Percentiles rank a stretch among this genome's conserved stretches.
These are phyloP conservation scores for Cyclotella cryptica DNA, from an alignment of 108 stramenopile species.

Conservation along the genomic window DNA sequence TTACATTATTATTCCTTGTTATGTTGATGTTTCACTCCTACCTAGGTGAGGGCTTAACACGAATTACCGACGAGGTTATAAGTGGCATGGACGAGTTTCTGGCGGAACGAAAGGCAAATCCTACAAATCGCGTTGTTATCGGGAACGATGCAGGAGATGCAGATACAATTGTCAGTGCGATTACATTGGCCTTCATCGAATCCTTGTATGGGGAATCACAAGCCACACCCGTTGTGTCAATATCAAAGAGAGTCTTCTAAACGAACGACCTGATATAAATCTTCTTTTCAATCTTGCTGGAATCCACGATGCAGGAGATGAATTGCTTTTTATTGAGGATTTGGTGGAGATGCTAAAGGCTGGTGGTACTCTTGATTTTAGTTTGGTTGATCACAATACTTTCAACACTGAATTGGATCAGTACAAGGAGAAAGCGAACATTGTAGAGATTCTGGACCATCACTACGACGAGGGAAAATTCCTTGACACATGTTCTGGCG, in stretches of 20 bases:
- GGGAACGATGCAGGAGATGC: slow-evolving; percentile 92
- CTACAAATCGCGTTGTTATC: slow-evolving; percentile 58
- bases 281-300: slow-evolving; percentile 66
- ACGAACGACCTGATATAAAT: slow-evolving; percentile 68
- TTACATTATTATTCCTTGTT: no score
- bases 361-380: slow-evolving; percentile 38
- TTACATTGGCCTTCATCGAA: slow-evolving; percentile 72
- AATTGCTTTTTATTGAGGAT: slow-evolving; percentile 60
- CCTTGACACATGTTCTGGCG: slow-evolving; percentile 53
- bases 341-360: slow-evolving; percentile 16
- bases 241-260: slow-evolving; percentile 39
- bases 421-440: slow-evolving; percentile 38
- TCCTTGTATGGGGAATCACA: slow-evolving; percentile 19
- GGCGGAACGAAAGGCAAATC: slow-evolving; percentile 35
- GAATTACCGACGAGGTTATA: background rate
- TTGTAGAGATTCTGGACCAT: slow-evolving; percentile 83
- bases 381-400: slow-evolving; percentile 83
- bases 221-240: slow-evolving; percentile 47
- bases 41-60: background rate
- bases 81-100: slow-evolving; percentile 27
- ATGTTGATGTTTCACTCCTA: no score
- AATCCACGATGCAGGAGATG: slow-evolving; percentile 35
- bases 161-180: slow-evolving; percentile 80
- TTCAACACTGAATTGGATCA: slow-evolving; percentile 27
- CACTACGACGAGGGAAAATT: slow-evolving; percentile 72